phyloP scores from a whole-genome alignment of 148 eudicot genomes.

The Arctostaphylos glauca region DNA sequence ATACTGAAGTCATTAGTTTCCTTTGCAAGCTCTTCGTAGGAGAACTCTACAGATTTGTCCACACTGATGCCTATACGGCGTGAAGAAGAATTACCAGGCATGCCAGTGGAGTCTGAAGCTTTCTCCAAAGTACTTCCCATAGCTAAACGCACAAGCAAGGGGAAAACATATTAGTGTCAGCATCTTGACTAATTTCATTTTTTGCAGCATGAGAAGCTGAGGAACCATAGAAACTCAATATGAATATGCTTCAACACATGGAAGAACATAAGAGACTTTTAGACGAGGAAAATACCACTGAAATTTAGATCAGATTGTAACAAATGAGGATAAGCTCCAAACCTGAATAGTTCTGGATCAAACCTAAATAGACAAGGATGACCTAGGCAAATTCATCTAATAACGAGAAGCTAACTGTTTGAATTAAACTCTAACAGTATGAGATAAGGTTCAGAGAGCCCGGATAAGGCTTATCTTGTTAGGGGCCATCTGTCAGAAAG shows the following conservation, averaged over 20 bases:
- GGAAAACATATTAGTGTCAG: slow-evolving; percentile 52
- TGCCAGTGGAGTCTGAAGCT: slow-evolving; percentile 23
- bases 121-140: slow-evolving; percentile 24
- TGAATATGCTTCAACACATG: neutral
- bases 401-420: no score
- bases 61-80: slow-evolving; percentile 37
- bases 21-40: slow-evolving; percentile 52
- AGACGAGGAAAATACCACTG: neutral
- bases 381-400: no score
- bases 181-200: neutral
- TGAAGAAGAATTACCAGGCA: slow-evolving; percentile 25
- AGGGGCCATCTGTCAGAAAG: no score
- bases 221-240: neutral
- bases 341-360: no score
- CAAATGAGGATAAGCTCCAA: no score
- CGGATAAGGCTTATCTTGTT: no score
- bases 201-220: neutral
- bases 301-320: no score
- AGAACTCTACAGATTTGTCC: slow-evolving; percentile 59
- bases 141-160: slow-evolving; percentile 15
- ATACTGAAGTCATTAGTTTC: slow-evolving; percentile 55
- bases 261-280: neutral
- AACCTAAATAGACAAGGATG: no score
- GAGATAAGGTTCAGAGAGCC: no score
- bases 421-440: no score